Evolutionary conservation across 2,329 filamentous ascomycete species (phyloP).

Genomic region (Trichophyton schoenleinii): DNA sequence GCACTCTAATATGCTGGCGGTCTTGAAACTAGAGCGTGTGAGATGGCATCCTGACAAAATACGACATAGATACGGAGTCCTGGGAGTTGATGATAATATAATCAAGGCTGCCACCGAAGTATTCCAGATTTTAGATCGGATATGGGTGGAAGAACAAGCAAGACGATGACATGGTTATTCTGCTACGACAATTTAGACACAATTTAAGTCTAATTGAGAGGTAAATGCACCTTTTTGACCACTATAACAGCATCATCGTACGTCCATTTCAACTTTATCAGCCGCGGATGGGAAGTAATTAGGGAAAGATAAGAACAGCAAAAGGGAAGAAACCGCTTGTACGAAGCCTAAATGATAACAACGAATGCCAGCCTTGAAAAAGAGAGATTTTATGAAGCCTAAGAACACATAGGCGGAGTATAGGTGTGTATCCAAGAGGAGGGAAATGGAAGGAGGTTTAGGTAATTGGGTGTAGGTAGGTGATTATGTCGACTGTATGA

Average conservation of each 20-base stretch:
- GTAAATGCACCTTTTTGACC: neutral
- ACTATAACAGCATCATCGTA: neutral
- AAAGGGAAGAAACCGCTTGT: slow-evolving; percentile 2
- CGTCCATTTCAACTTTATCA: neutral
- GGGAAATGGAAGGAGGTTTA: neutral
- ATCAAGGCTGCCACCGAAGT: slow-evolving; percentile 75
- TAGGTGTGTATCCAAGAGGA: slow-evolving; percentile 1
- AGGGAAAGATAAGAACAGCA: neutral
- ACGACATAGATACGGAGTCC: slow-evolving; percentile 68
- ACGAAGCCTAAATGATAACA: neutral
- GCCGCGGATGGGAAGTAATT: neutral
- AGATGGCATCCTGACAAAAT: slow-evolving; percentile 98
- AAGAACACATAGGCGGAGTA: neutral
- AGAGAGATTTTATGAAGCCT: neutral
- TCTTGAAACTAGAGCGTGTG: slow-evolving; percentile 72
- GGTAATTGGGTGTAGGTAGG: neutral
- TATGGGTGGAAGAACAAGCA: slow-evolving; percentile 55
- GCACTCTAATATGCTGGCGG: slow-evolving; percentile 29
- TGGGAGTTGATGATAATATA: slow-evolving; percentile 54
- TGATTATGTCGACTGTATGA: neutral
- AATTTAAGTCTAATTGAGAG: neutral
- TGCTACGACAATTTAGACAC: neutral
- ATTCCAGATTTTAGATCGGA: slow-evolving; percentile 75
- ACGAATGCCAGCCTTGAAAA: neutral
- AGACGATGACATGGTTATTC: neutral